Base-by-base conservation (phyloP, 208 protist species). In the Trypanosoma scelopori region DNA sequence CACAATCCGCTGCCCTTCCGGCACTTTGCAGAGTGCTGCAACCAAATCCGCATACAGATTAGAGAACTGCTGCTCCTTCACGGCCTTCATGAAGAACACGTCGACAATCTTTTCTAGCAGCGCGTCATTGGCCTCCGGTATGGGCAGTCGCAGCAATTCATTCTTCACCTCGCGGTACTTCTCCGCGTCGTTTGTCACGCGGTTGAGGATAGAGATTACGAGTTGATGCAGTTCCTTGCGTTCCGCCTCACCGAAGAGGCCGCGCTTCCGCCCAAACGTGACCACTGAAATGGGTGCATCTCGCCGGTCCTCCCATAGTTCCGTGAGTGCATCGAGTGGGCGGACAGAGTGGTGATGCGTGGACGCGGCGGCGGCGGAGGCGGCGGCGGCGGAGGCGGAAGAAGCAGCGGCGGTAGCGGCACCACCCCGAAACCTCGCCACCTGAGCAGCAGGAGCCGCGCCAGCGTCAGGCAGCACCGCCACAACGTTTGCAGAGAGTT, bases 91-190 rank as follows among this genome's bases (percentile, higher is more conserved):
- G 62, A 92, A 89, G 69, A 95, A 93, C n/a, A 86, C 73, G 35
- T 85, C 65, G 1, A 93, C 85, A 45, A 95, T 82, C 28, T 85
- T 81, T 45, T 71, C 66, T 22, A 95, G 60, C 75, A 85, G 76
- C 51, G 82, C 74, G 41, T 78, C 74, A 69, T 78, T 90, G 5
- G 86, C 84, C 55, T 92, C 86, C 0, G 89, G 86, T 56, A 93
- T 87, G 25, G 89, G 89, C 56, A 95, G 75, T 11, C 86, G 86
- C 56, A 92, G 65, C 39, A 95, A 65, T 57, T 92, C 89, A 70
- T 93, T 91, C 66, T 85, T 87, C 18, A 95, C 81, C 71, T 92
- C 86, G 18, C 79, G 69, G 55, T 86, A 95, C 78, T 92, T 92
- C 20, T 57, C 73, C 7, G 81, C 56, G 53, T 95, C 85, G 55